Conservation (phyloP, 352 stramenopile species). For the Phytopythium delawarense region DNA sequence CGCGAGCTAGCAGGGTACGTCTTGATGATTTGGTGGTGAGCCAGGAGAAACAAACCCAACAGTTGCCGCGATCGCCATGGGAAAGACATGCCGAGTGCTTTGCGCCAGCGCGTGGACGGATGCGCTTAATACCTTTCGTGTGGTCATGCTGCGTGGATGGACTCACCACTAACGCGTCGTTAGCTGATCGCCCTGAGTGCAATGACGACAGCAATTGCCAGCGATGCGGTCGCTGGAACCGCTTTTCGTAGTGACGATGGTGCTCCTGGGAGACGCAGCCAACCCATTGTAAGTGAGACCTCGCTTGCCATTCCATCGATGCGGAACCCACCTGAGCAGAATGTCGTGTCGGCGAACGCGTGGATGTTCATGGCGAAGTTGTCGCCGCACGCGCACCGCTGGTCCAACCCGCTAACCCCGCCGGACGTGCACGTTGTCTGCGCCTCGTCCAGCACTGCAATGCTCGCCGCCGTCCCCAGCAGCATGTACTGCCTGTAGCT, state of each 20-base stretch:
- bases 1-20: neutral
- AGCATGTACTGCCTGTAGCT: constrained; percentile 78
- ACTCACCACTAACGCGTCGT: neutral
- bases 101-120: neutral
- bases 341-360: constrained; percentile 44
- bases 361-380: constrained; percentile 52
- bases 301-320: neutral
- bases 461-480: constrained; percentile 43
- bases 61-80: neutral
- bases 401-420: constrained; percentile 35
- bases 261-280: neutral
- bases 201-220: neutral
- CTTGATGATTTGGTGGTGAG: neutral
- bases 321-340: constrained; percentile 36
- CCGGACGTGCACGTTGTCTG: constrained; percentile 42
- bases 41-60: neutral
- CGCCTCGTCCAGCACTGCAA: constrained; percentile 41
- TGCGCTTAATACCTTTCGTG: neutral
- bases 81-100: neutral
- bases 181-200: neutral
- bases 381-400: constrained; percentile 42
- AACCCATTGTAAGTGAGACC: neutral
- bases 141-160: neutral
- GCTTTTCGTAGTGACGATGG: neutral
- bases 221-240: neutral